Evolutionary conservation across 352 stramenopile species (phyloP).

Genomic region (Hyaloperonospora brassicae): DNA sequence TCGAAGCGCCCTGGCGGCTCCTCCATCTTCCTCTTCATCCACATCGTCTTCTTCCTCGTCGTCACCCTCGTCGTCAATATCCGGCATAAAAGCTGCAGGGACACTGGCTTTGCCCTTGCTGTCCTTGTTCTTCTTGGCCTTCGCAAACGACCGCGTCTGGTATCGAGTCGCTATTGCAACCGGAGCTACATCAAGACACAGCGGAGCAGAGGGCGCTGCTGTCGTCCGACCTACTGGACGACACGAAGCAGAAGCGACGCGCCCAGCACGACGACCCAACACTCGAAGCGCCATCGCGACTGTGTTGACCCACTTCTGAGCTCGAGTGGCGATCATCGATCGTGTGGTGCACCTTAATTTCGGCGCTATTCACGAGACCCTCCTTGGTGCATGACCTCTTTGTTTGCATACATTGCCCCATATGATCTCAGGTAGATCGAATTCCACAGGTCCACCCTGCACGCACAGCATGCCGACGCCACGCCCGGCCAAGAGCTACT

Average conservation of each 20-base stretch:
- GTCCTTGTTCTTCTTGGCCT: conserved; percentile 57
- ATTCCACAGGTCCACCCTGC: background rate
- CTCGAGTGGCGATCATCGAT: background rate
- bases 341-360: background rate
- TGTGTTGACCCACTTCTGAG: background rate
- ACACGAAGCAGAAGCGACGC: conserved; percentile 14
- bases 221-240: conserved; percentile 7
- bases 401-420: background rate
- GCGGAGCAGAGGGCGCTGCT: conserved; percentile 6
- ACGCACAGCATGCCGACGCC: conserved; percentile 10
- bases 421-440: too few species aligned
- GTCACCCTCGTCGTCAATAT: conserved; percentile 10
- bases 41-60: conserved; percentile 15
- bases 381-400: background rate
- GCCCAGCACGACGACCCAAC: conserved; percentile 17
- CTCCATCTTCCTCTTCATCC: conserved; percentile 24
- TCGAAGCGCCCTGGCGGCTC: conserved; percentile 30
- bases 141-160: conserved; percentile 51
- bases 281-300: conserved; percentile 29
- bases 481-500: conserved; percentile 45
- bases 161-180: conserved; percentile 6
- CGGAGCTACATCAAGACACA: conserved; percentile 3
- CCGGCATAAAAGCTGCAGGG: conserved; percentile 3
- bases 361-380: too few species aligned
- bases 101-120: conserved; percentile 24